Conservation (phyloP, 2,329 filamentous ascomycete genomes). For the Ceratocystis diversiconidia region DNA sequence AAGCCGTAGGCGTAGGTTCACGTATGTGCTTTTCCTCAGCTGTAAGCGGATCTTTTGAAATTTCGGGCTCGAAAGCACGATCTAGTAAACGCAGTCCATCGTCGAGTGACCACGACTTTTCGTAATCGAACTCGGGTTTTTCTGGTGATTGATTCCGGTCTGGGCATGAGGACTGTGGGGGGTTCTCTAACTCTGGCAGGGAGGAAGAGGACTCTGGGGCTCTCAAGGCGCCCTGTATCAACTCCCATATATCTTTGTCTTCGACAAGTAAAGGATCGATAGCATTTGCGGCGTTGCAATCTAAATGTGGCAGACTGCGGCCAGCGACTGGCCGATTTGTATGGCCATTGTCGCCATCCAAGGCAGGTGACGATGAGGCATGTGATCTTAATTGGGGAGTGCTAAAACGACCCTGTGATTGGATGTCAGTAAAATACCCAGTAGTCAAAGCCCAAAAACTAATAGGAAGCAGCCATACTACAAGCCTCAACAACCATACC, state of each 20-base stretch:
- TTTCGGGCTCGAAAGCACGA: neutral
- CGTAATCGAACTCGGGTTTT: neutral
- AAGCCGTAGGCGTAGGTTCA: neutral
- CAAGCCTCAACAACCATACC: neutral
- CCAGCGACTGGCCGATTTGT: neutral
- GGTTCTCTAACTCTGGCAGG: neutral
- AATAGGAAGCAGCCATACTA: no score
- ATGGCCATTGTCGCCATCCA: neutral
- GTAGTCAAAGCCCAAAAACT: neutral
- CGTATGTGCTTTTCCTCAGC: conserved; percentile 5
- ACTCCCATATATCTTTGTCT: conserved; percentile 10
- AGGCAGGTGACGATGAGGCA: neutral
- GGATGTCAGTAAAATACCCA: neutral
- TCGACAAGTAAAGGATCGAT: conserved; percentile 1
- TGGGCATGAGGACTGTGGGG: neutral
- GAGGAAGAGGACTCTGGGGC: neutral
- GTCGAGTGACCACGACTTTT: conserved; percentile 13
- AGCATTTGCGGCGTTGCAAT: neutral
- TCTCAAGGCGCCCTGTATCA: conserved; percentile 1
- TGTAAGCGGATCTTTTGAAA: conserved; percentile 3
- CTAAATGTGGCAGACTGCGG: neutral
- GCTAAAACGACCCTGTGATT: neutral
- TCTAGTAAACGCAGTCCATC: conserved; percentile 3
- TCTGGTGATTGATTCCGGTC: no score
- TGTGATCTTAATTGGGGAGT: neutral